Percentiles rank a stretch among this genome's conserved stretches.
Evolutionary conservation across 2,329 filamentous ascomycete species (phyloP).

Genomic region (Nemania sp.): DNA sequence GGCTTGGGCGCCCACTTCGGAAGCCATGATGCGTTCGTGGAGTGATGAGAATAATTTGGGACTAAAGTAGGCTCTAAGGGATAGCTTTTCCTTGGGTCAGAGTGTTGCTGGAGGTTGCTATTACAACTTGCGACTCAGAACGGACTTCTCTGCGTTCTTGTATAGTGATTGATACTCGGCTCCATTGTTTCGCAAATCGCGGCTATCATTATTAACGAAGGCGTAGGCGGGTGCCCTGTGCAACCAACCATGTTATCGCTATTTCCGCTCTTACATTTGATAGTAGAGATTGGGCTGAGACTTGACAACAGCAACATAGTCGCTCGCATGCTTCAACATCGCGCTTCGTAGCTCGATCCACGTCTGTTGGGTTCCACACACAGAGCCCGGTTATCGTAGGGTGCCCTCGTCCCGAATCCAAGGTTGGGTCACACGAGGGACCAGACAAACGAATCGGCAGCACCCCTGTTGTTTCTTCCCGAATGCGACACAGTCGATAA

Average conservation of each 20-base stretch:
- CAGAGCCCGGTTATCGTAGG: background rate
- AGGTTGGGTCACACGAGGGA: constrained; percentile 5
- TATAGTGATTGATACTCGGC: constrained; percentile 5
- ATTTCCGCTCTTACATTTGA: background rate
- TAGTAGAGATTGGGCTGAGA: constrained; percentile 4
- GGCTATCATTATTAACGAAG: constrained; percentile 12
- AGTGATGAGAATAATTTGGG: background rate
- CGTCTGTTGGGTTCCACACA: constrained; percentile 8
- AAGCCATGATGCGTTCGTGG: constrained; percentile 11
- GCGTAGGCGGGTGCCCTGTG: background rate
- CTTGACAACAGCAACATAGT: background rate
- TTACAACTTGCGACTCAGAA: background rate
- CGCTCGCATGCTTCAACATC: background rate
- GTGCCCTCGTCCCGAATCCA: constrained; percentile 4
- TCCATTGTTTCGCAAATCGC: constrained; percentile 15
- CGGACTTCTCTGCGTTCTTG: constrained; percentile 13
- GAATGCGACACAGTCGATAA: constrained; percentile 8
- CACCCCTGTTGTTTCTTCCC: background rate
- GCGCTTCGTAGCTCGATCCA: constrained; percentile 13
- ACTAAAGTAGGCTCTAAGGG: background rate
- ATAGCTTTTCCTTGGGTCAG: background rate
- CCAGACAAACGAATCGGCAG: constrained; percentile 18
- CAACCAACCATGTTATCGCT: background rate
- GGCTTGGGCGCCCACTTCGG: background rate
- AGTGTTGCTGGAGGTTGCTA: background rate